phyloP scores from a whole-genome alignment of 495 filamentous ascomycete genomes.

The Penicillium coffeae region DNA sequence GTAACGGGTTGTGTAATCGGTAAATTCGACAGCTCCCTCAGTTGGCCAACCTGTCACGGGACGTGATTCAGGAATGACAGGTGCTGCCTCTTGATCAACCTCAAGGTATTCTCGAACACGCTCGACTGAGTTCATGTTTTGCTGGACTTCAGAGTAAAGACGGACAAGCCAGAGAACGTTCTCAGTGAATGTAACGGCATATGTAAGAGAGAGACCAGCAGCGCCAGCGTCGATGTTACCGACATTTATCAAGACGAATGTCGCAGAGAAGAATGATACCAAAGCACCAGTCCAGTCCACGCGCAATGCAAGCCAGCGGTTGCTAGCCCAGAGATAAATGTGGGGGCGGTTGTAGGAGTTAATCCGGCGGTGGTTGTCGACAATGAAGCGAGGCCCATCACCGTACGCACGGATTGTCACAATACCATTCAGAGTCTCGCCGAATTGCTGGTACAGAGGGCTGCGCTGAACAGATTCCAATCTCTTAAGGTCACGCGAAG shows the following conservation, averaged over 20 bases:
- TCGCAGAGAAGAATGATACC: conserved; percentile 91
- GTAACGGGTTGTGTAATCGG: conserved; percentile 84
- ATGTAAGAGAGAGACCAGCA: conserved; percentile 94
- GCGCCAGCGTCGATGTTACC: conserved; percentile 89
- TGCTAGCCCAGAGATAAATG: conserved; percentile 95
- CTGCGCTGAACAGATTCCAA: conserved; percentile 92
- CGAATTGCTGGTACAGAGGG: conserved; percentile 96
- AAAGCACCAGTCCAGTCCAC: conserved; percentile 88
- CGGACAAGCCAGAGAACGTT: conserved; percentile 96
- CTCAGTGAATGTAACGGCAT: conserved; percentile 95
- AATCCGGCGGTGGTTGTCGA: conserved; percentile 86
- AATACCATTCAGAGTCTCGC: conserved; percentile 91
- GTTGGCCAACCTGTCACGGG: conserved; percentile 81
- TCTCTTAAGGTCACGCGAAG: conserved; percentile 90
- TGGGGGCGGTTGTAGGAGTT: conserved; percentile 91
- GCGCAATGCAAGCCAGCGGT: conserved; percentile 92
- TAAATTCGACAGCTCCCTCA: conserved; percentile 80
- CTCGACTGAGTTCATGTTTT: conserved; percentile 99
- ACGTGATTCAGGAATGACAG: conserved; percentile 73
- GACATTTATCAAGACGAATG: conserved; percentile 80
- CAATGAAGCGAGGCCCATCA: conserved; percentile 87
- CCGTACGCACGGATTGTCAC: conserved; percentile 98
- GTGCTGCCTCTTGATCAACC: conserved; percentile 85
- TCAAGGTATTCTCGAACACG: conserved; percentile 96
- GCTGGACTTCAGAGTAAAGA: conserved; percentile 92